Conservation (phyloP, 2,329 filamentous ascomycete species). For the Penicillium sumatraense region DNA sequence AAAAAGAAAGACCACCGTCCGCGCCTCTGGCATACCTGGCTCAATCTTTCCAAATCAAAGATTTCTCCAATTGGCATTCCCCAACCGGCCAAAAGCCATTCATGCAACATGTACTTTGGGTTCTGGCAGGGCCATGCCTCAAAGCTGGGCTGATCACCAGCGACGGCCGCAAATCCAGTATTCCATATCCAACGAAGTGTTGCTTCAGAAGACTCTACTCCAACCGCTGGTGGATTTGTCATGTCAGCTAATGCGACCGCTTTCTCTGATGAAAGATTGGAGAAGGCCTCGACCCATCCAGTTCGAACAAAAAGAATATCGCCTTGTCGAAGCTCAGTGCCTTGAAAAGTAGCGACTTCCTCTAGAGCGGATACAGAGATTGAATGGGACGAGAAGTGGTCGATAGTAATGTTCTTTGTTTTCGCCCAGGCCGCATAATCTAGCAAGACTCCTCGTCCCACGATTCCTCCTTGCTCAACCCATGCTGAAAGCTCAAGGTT, state of each 20-base stretch:
- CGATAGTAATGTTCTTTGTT: constrained; percentile 32
- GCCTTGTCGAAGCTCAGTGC: constrained; percentile 48
- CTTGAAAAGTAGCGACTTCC: constrained; percentile 48
- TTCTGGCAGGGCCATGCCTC: constrained; percentile 8
- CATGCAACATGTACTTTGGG: constrained; percentile 3
- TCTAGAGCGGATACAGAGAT: constrained; percentile 50
- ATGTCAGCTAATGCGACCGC: constrained; percentile 16
- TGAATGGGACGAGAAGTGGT: constrained; percentile 38
- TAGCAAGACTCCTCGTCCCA: constrained; percentile 61
- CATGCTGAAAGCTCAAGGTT: not conserved
- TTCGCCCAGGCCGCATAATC: constrained; percentile 54
- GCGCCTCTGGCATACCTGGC: not conserved
- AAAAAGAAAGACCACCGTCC: constrained; percentile 13
- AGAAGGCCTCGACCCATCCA: constrained; percentile 43
- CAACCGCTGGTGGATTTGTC: constrained; percentile 34
- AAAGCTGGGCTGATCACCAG: constrained; percentile 46
- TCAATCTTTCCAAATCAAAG: constrained; percentile 14
- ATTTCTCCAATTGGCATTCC: constrained; percentile 35
- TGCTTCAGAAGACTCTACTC: constrained; percentile 45
- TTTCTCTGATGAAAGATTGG: not conserved
- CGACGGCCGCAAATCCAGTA: constrained; percentile 58
- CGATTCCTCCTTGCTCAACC: constrained; percentile 51
- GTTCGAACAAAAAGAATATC: constrained; percentile 60
- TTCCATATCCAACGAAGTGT: constrained; percentile 55
- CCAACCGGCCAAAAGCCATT: constrained; percentile 35